Evolutionary conservation across 75 land plant genomes (phyloP).

Genomic region (Chamaecyparis obtusa): DNA sequence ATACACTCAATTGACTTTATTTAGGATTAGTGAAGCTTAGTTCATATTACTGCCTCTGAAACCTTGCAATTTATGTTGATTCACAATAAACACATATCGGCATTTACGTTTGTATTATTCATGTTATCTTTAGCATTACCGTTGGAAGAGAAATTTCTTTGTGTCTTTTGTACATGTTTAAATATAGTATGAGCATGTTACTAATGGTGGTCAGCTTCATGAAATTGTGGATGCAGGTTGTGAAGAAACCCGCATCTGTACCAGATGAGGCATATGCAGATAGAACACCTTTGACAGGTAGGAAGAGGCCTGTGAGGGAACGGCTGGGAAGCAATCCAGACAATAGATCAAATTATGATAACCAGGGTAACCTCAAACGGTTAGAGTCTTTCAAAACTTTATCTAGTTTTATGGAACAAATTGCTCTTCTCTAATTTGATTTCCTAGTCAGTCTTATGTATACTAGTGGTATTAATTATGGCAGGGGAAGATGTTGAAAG

Average conservation of each 20-base stretch:
- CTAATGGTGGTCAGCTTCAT: neutral
- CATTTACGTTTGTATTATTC: neutral
- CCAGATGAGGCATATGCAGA: slow-evolving; percentile 23
- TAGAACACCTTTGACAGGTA: slow-evolving; percentile 12
- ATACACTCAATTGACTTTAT: neutral
- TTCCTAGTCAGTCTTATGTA: neutral
- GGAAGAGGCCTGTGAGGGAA: slow-evolving; percentile 37
- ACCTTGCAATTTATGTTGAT: neutral
- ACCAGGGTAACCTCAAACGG: slow-evolving; percentile 7
- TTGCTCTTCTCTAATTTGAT: neutral
- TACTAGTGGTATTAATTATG: neutral
- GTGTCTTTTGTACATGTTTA: neutral
- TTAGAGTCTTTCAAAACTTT: neutral
- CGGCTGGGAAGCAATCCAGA: slow-evolving; percentile 35
- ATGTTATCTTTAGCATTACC: neutral
- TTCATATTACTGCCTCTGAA: neutral
- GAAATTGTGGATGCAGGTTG: slow-evolving; percentile 23
- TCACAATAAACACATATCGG: neutral
- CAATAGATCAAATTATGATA: slow-evolving; percentile 7
- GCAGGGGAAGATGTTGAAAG: neutral
- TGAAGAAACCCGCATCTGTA: slow-evolving; percentile 19
- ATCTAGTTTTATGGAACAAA: neutral
- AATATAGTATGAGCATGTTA: neutral
- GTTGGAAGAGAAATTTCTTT: neutral
- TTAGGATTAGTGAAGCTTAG: neutral